Percentiles rank a stretch among this genome's conserved stretches.
Conservation (phyloP, 148 eudicot species). For the Nyssa sinensis region DNA sequence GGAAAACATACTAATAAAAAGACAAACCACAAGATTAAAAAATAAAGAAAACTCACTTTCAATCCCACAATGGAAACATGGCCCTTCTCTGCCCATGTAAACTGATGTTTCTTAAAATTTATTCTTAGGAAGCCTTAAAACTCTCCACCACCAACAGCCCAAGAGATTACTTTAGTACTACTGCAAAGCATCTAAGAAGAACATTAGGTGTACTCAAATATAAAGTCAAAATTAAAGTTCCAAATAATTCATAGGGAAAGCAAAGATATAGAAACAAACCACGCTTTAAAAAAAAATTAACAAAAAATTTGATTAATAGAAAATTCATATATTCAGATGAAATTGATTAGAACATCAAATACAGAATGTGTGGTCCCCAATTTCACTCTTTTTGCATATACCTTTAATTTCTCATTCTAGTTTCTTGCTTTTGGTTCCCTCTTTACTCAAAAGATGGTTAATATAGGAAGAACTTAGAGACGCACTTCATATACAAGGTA, state of each 20-base stretch:
- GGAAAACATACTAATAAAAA: not conserved
- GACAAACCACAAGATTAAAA: not conserved
- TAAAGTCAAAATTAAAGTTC: not conserved
- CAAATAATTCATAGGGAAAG: not conserved
- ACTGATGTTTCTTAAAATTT: not conserved
- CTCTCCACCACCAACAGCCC: not conserved
- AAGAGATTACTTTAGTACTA: not conserved
- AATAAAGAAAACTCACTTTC: constrained; percentile 15
- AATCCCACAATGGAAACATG: constrained; percentile 27
- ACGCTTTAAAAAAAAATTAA: not conserved
- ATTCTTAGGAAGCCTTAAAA: not conserved
- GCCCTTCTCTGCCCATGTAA: constrained; percentile 20
- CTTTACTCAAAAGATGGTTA: not conserved
- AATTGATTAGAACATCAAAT: not conserved
- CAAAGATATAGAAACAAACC: not conserved
- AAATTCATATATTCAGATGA: not conserved
- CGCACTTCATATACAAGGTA: not conserved
- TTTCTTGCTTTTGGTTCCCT: constrained; percentile 4
- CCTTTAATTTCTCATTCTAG: constrained; percentile 1
- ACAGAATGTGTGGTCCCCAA: not conserved
- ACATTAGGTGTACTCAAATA: not conserved
- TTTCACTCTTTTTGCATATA: not conserved
- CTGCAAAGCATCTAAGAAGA: not conserved
- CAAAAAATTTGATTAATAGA: not conserved
- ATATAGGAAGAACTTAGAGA: not conserved